Conservation (phyloP, 1,139 yeast species). For the Yamadazyma songkhlaensis region DNA sequence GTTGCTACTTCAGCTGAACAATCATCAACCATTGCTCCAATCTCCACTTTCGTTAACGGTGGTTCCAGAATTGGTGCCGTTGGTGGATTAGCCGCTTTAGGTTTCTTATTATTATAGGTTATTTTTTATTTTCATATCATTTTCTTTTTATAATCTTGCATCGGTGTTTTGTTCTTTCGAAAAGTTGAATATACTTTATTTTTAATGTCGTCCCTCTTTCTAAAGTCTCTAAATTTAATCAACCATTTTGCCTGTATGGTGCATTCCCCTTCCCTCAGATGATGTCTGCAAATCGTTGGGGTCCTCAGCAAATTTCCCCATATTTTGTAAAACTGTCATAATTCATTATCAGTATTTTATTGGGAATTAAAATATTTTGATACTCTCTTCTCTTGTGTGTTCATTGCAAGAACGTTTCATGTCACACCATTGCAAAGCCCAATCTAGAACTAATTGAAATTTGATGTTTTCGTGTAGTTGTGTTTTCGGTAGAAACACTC, state of each 20-base stretch:
- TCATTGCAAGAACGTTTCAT: too few species aligned
- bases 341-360: too few species aligned
- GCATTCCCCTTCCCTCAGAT: too few species aligned
- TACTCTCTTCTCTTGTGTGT: too few species aligned
- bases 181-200: background rate
- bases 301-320: too few species aligned
- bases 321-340: too few species aligned
- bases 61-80: conserved; percentile 10
- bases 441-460: too few species aligned
- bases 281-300: too few species aligned
- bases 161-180: background rate
- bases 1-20: conserved; percentile 3
- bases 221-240: background rate
- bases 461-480: background rate
- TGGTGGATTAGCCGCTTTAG: conserved; percentile 13
- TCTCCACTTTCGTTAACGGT: conserved; percentile 11
- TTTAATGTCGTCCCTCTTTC: background rate
- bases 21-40: conserved; percentile 7
- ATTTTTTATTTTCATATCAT: background rate
- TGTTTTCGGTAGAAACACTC: background rate
- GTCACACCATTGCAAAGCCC: too few species aligned
- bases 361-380: too few species aligned
- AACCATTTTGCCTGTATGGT: too few species aligned
- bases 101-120: conserved; percentile 12
- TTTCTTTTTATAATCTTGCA: background rate